Base-by-base conservation (phyloP, 1,139 yeast genomes). In the Taphrina flavorubra region DNA sequence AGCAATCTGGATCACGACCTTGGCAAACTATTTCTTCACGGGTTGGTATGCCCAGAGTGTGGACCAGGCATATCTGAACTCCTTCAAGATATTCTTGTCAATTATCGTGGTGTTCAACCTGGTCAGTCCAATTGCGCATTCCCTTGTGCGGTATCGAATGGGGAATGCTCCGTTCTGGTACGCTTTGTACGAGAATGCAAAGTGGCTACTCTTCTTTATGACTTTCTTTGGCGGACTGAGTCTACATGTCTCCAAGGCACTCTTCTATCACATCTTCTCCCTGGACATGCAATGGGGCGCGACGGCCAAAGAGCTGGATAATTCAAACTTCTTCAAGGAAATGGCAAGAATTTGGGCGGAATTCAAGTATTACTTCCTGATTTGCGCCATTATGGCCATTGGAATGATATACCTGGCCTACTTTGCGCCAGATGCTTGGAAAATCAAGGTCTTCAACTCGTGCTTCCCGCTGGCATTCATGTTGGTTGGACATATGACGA, bases 221-320 rank as follows among this genome's bases (percentile, higher is more conserved):
- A 57, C 68, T 31, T 71, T 69, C 68, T 62, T 70, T n/a, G 70
- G 70, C 20, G 71, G 72, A 1, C 57, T 71, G 13, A 68, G 72
- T 18, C 68, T 71, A 47, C 72, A 70, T 39, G 34, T 71, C 6
- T 64, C 68, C 36, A 61, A 61, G 13, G 72, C 72, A n/a, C 36
- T 71, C 2, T 42, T 70, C n/a, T 62, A 66, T 13, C 72, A 70
- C 51, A 46, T 70, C 67, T 65, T 71, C 44, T 65, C 70, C 11
- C 40, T 70, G 18, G 68, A 69, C 68, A 68, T 71, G 71, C 69
- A 69, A 34, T 71, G 72, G 72, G 72, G 72, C 13, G 71, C 72
- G n/a, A 71, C 72, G 14, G 71, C 71, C 14, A 70, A 70, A 34
- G 71, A 69, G 46, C 63, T 70, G 18, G 72, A 71, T 49, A 53